Conservation (phyloP, 495 filamentous ascomycete species). For the Aspergillus leporis region DNA sequence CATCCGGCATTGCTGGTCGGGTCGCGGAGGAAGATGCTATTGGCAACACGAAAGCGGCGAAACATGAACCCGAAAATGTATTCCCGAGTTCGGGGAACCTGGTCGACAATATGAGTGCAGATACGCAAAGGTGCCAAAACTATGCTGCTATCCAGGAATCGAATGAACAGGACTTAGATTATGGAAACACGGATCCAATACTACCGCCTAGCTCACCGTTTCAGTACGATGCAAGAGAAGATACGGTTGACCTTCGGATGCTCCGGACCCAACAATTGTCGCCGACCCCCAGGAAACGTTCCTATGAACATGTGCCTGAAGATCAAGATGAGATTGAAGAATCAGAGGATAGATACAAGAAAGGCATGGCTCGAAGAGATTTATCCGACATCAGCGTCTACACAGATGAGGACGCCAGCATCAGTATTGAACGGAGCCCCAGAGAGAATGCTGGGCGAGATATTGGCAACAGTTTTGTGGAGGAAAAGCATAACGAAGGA, state of each 20-base stretch:
- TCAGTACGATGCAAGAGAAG: slow-evolving; percentile 33
- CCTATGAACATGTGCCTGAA: slow-evolving; percentile 41
- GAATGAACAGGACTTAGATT: slow-evolving; percentile 13
- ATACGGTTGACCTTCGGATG: slow-evolving; percentile 34
- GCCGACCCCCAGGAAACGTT: slow-evolving; percentile 39
- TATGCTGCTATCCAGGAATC: slow-evolving; percentile 17
- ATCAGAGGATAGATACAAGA: slow-evolving; percentile 33
- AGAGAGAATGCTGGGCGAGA: slow-evolving; percentile 20
- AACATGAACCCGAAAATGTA: slow-evolving; percentile 35
- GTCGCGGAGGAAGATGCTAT: slow-evolving; percentile 11
- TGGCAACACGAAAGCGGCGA: slow-evolving; percentile 13
- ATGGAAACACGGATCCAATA: slow-evolving; percentile 26
- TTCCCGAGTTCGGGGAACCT: slow-evolving; percentile 38
- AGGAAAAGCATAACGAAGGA: slow-evolving; percentile 44
- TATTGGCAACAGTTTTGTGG: slow-evolving; percentile 38
- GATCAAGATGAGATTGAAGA: slow-evolving; percentile 25
- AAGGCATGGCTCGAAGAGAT: slow-evolving; percentile 27
- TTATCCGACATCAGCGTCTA: slow-evolving; percentile 33
- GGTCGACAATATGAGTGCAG: slow-evolving; percentile 21
- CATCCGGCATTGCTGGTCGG: slow-evolving; percentile 22
- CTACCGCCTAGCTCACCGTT: slow-evolving; percentile 40
- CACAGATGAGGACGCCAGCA: slow-evolving; percentile 32
- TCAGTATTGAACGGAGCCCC: slow-evolving; percentile 26
- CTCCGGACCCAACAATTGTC: slow-evolving; percentile 26
- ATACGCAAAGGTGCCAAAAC: slow-evolving; percentile 15